Percentiles rank a stretch among this genome's conserved stretches.
These are phyloP conservation scores for Cicer chorassanicum DNA, from an alignment of 306 rosid species.

Conservation along the genomic window DNA sequence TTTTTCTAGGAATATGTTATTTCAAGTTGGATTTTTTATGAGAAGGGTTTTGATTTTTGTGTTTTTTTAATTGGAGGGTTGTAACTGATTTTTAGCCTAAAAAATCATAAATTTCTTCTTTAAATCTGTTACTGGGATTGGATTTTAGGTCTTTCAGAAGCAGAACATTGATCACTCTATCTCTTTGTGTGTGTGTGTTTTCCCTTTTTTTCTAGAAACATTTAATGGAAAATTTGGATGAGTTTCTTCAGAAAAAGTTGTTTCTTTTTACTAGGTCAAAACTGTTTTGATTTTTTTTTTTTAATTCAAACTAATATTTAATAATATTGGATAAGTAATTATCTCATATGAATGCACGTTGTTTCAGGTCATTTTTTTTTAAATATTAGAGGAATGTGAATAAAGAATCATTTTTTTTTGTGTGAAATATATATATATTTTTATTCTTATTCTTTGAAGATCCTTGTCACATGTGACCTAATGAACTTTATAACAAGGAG, in stretches of 20 bases:
- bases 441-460: conserved; percentile 26
- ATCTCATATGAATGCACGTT: background rate
- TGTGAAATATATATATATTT: background rate
- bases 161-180: background rate
- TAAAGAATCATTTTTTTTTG: background rate
- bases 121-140: conserved; percentile 1
- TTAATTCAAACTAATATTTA: background rate
- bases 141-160: background rate
- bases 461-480: conserved; percentile 5
- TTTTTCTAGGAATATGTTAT: conserved; percentile 18
- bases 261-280: background rate
- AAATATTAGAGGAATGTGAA: background rate
- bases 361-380: background rate
- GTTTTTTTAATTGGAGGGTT: background rate
- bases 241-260: conserved; percentile 7
- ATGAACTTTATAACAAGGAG: conserved; percentile 13
- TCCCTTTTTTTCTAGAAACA: background rate
- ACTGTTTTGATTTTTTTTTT: background rate
- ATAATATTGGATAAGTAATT: background rate
- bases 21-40: background rate
- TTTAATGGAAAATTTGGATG: background rate
- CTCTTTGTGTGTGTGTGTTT: background rate
- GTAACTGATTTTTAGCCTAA: background rate
- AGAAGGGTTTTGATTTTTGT: background rate
- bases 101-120: background rate